Evolutionary conservation across 805 yeast species (phyloP), one percentile per base, ranked within the genome.

Genomic region (Starmera quercuum): DNA sequence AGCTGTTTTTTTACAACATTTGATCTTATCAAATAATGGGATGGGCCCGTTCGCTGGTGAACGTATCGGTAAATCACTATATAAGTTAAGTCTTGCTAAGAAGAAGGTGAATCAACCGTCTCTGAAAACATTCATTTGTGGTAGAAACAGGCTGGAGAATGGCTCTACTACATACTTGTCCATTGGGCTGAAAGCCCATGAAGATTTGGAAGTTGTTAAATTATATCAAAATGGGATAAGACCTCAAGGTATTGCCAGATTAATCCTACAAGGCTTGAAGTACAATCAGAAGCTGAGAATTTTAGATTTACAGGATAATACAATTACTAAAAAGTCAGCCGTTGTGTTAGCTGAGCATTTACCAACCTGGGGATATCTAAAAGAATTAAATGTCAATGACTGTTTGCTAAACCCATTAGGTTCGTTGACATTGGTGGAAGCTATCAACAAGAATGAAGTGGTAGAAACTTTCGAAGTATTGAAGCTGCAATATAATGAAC

Each of bases 21-120:
- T 92, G 57, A 78, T 85, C 45, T 67, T 92, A 41, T 81, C 96
- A 30, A 92, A 92, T 62, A 92, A 92, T 58, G 99, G 99, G 36
- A 81, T 92, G 77, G 99, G 99, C 23, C 99, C 99, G 18, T 83
- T 83, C 56, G 95, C 97, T 1, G 98, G 99, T 49, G 81, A 90
- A 37, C 75, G 95, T 56, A 83, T 92, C 41, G 99, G 97, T 39
- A 76, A 77, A 48, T 84, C 95, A 4, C 71, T 92, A 30, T 84
- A 67, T 61, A 69, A 72, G 46, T 70, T 90, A 43, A 76, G 92
- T 15, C 58, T 56, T 33, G 79, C 78, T 37, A 87, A 87, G 60
- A 56, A 64, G 42, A 57, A 57, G 31, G 54, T 58, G n/a, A 48
- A 54, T 20, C 60, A 62, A 27, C 64, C 71, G 16, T 61, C 73